Conservation (phyloP, 2,329 filamentous ascomycete genomes). For the Cladophialophora psammophila region DNA sequence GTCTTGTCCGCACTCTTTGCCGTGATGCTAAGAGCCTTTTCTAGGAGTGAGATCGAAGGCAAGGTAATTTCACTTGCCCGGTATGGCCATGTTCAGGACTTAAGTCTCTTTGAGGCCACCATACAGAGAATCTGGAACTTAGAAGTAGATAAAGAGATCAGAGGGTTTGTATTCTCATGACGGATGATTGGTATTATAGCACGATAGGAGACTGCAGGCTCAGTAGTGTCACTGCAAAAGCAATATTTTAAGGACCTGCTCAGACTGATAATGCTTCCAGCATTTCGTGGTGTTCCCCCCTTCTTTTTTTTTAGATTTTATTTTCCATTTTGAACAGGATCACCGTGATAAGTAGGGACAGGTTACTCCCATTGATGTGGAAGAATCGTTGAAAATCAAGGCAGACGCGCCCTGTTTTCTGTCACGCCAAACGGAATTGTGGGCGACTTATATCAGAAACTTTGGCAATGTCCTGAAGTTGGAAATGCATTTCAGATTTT, state of each 20-base stretch:
- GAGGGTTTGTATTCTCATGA: conserved; percentile 4
- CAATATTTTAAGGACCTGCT: neutral
- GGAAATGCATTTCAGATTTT: neutral
- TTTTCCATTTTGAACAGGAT: neutral
- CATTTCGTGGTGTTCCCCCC: neutral
- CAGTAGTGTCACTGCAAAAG: neutral
- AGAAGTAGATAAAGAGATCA: neutral
- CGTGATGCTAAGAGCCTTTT: neutral
- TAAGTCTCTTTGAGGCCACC: conserved; percentile 1
- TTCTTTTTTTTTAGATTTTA: neutral
- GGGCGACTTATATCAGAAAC: neutral
- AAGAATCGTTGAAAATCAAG: neutral
- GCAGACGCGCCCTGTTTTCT: neutral
- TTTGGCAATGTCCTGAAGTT: neutral
- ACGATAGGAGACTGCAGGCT: conserved; percentile 1
- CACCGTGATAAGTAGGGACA: neutral
- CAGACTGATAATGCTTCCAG: neutral
- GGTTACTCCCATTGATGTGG: neutral
- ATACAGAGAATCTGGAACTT: neutral
- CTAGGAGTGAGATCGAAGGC: neutral
- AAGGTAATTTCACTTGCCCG: neutral
- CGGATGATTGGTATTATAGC: neutral
- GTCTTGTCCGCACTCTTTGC: neutral
- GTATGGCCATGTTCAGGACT: neutral
- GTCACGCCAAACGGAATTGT: conserved; percentile 1